Evolutionary conservation across 1,284 basidiomycete genomes (phyloP).

Genomic region (Prillingera fragicola): DNA sequence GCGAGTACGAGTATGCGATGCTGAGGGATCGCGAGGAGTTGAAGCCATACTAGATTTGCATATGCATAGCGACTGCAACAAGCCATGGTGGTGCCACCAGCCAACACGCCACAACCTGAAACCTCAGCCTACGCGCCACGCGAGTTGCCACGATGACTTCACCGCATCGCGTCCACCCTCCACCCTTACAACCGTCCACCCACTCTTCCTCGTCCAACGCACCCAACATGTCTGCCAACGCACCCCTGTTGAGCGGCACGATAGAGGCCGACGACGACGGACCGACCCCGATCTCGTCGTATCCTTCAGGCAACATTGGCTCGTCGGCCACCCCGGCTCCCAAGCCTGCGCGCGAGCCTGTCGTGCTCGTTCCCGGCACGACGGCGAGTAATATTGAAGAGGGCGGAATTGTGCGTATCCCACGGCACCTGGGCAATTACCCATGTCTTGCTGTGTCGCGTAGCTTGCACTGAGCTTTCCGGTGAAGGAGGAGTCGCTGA

Average conservation of each 20-base stretch:
- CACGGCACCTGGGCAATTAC: too few relatives aligned
- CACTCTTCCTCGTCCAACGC: background rate
- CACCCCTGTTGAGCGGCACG: slow-evolving; percentile 45
- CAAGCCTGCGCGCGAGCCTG: slow-evolving; percentile 20
- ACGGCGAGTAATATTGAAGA: slow-evolving; percentile 31
- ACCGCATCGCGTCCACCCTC: too few relatives aligned
- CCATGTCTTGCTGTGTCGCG: background rate
- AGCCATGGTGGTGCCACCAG: too few relatives aligned
- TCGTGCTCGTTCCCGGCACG: slow-evolving; percentile 43
- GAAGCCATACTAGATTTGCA: slow-evolving; percentile 33
- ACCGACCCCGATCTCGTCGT: slow-evolving; percentile 8
- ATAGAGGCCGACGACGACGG: slow-evolving; percentile 48
- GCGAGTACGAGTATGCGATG: slow-evolving; percentile 38
- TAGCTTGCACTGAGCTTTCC: too few relatives aligned
- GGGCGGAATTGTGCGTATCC: slow-evolving; percentile 43
- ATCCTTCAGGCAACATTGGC: slow-evolving; percentile 43
- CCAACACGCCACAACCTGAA: too few relatives aligned
- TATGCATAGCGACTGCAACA: too few relatives aligned
- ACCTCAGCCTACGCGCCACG: too few relatives aligned
- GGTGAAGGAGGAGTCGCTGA: background rate
- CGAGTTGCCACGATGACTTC: too few relatives aligned
- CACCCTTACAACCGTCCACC: too few relatives aligned
- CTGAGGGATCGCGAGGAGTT: slow-evolving; percentile 32
- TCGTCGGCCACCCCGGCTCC: slow-evolving; percentile 8
- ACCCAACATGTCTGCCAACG: slow-evolving; percentile 27